These are phyloP conservation scores for Pythium graminicola DNA, from an alignment of 352 stramenopile species.

Conservation along the genomic window DNA sequence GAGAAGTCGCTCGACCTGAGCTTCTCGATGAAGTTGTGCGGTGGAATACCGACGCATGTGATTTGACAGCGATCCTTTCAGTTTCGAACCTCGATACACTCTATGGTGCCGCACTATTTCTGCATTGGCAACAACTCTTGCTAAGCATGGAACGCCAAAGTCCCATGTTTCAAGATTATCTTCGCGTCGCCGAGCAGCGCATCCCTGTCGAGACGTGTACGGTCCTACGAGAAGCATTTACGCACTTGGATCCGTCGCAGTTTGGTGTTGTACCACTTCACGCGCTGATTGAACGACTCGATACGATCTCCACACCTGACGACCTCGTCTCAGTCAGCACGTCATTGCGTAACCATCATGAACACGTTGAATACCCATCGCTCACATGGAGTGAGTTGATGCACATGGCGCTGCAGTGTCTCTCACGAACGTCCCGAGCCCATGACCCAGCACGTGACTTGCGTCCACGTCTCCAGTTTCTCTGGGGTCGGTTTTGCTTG, in stretches of 20 bases:
- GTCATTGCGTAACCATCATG: not conserved
- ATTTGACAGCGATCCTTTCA: slow-evolving; percentile 12
- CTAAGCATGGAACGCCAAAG: slow-evolving; percentile 35
- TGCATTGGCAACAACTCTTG: slow-evolving; percentile 65
- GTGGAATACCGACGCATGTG: not conserved
- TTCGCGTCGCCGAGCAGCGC: slow-evolving; percentile 25
- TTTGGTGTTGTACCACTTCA: slow-evolving; percentile 41
- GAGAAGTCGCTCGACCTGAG: slow-evolving; percentile 6
- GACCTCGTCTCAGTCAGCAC: not conserved
- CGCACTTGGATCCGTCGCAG: slow-evolving; percentile 31
- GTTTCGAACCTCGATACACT: slow-evolving; percentile 6
- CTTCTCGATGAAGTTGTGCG: not conserved
- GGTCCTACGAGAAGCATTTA: slow-evolving; percentile 30
- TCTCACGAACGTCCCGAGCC: no score
- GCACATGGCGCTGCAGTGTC: not conserved
- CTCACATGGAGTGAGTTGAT: slow-evolving; percentile 35
- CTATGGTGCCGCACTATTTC: slow-evolving; percentile 24
- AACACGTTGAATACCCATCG: slow-evolving; percentile 12
- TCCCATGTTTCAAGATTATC: slow-evolving; percentile 30
- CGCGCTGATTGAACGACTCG: slow-evolving; percentile 30
- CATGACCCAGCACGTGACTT: slow-evolving; percentile 25
- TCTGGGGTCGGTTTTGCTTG: slow-evolving; percentile 47
- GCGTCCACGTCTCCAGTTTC: slow-evolving; percentile 36
- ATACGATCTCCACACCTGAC: not conserved
- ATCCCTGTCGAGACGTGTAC: slow-evolving; percentile 21